These are phyloP conservation scores for Fomitopsis pinicola DNA, from an alignment of 1,284 basidiomycete species.

Conservation along the genomic window DNA sequence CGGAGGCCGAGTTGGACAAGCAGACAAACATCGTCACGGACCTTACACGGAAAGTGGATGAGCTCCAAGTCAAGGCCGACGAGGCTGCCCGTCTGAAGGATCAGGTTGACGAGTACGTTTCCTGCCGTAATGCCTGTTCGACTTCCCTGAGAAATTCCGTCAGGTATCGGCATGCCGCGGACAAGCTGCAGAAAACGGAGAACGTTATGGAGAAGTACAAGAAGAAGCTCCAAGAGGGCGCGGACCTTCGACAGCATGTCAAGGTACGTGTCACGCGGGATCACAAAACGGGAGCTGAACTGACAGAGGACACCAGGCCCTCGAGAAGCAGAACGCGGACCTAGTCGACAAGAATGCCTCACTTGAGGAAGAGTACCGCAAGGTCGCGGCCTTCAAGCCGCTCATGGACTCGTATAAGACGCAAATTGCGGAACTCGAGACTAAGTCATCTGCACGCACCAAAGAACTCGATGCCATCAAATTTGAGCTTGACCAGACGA, in stretches of 20 bases:
- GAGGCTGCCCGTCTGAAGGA: slow-evolving; percentile 83
- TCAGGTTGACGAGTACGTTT: slow-evolving; percentile 84
- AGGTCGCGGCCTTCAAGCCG: slow-evolving; percentile 82
- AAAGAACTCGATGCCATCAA: slow-evolving; percentile 71
- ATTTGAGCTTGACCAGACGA: slow-evolving; percentile 75
- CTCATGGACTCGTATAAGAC: slow-evolving; percentile 91
- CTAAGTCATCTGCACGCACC: slow-evolving; percentile 57
- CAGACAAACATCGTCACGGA: slow-evolving; percentile 67
- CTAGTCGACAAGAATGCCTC: slow-evolving; percentile 89
- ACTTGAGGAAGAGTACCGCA: slow-evolving; percentile 87
- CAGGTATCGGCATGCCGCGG: slow-evolving; percentile 86
- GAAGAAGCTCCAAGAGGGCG: slow-evolving; percentile 94
- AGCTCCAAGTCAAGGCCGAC: slow-evolving; percentile 76
- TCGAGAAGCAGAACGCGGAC: slow-evolving; percentile 91
- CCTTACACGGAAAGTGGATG: slow-evolving; percentile 75
- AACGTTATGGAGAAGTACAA: slow-evolving; percentile 99
- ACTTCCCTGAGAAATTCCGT: slow-evolving; percentile 1
- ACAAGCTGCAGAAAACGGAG: slow-evolving; percentile 89
- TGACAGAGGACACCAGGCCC: slow-evolving; percentile 43
- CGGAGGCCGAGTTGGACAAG: slow-evolving; percentile 79
- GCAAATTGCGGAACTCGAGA: slow-evolving; percentile 81
- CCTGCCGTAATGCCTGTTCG: background rate
- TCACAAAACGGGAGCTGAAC: background rate
- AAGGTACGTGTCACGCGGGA: slow-evolving; percentile 47
- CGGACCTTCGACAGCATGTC: slow-evolving; percentile 81